Conservation (phyloP, 1,139 yeast genomes). For the Starmera stellimalicola region DNA sequence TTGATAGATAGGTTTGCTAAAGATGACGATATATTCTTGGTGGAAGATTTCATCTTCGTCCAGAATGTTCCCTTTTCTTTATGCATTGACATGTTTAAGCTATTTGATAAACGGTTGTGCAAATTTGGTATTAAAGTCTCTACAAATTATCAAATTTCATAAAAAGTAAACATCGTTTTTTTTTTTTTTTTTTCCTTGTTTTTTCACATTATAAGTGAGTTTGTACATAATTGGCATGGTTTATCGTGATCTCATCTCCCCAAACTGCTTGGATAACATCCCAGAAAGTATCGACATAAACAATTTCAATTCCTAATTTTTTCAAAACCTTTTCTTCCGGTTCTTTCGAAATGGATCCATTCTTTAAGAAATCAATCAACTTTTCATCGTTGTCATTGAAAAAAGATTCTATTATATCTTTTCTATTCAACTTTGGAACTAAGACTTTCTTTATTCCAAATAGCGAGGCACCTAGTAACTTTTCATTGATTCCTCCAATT, state of each 20-base stretch:
- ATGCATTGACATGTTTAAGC: constrained; percentile 2
- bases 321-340: constrained; percentile 36
- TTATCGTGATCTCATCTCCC: constrained; percentile 30
- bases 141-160: neutral
- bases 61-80: constrained; percentile 12
- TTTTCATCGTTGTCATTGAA: constrained; percentile 20
- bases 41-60: constrained; percentile 17
- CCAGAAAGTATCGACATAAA: constrained; percentile 68
- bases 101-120: neutral
- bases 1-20: constrained; percentile 19
- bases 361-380: constrained; percentile 14
- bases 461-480: constrained; percentile 75
- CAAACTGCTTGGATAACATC: constrained; percentile 67
- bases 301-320: constrained; percentile 26
- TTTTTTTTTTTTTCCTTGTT: too few species aligned
- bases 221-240: neutral
- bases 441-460: constrained; percentile 56
- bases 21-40: constrained; percentile 14
- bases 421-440: constrained; percentile 61
- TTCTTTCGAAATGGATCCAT: constrained; percentile 12
- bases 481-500: constrained; percentile 85
- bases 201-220: constrained; percentile 1
- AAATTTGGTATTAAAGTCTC: neutral
- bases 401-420: constrained; percentile 51
- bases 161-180: neutral